Evolutionary conservation across 208 protist species (phyloP), one percentile per base, ranked within the genome.

Genomic region (Acanthamoeba castellanii): DNA sequence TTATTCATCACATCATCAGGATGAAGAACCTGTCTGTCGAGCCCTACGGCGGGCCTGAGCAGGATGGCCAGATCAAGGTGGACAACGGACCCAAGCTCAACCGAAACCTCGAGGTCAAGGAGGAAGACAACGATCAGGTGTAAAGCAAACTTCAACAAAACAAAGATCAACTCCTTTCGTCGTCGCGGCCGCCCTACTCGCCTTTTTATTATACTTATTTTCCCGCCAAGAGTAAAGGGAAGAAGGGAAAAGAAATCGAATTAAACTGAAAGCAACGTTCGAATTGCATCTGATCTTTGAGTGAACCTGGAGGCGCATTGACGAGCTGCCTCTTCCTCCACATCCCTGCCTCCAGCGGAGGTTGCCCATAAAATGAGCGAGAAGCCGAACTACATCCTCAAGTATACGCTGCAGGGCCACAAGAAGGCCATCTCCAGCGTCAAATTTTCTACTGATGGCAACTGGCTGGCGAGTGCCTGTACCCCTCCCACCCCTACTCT

Each of bases 401-500:
- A 81, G 61, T 94, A 95, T n/a, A 95, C 87, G 55, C 91, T 97
- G 52, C 66, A 96, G 57, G 97, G 97, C n/a, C 98, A 98, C 94
- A 72, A 95, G 59, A 95, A 97, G 42, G 95, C 97, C 27, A 95
- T 98, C 34, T 96, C 96, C 50, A 92, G 78, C 32, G 98, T 98
- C 45, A 98, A 98, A 90, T 98, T 98, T 84, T 97, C 96, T 18
- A 95, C 96, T 16, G 95, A 98, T 92, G 98, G 98, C 50, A 95
- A 96, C 66, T 97, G 70, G 91, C 93, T 98, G 27, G 97, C 96
- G 0, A 96, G 68, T 82, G 84, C 91, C 37, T 97, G 96, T 97
- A 93, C 32, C 16, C 78, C 8, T 13, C 34, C 45, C 42, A 0
- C 32, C 27, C 42, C 16, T 93, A 0, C 4, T 76, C 61, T 50